phyloP scores from a whole-genome alignment of 768 basidiomycete genomes.

The Xerocomellus dryophilus region DNA sequence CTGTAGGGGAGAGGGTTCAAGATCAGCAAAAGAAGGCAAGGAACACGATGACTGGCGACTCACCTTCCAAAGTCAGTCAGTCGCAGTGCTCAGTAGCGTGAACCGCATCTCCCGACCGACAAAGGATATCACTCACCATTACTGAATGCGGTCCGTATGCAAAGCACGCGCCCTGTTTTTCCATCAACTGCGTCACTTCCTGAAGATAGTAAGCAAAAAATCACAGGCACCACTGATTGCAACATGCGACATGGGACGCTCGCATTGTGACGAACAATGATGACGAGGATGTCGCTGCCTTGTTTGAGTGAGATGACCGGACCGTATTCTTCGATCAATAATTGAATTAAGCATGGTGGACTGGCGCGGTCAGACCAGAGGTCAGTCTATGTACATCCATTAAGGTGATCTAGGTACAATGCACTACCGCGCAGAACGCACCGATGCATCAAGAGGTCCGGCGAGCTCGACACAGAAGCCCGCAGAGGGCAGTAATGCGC shows the following conservation, averaged over 20 bases:
- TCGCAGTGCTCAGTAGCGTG: conserved; percentile 52
- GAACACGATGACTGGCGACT: background rate
- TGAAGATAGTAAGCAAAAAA: background rate
- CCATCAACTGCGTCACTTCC: conserved; percentile 55
- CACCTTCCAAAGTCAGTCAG: conserved; percentile 55
- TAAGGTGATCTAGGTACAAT: too few relatives aligned
- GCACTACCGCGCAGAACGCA: too few relatives aligned
- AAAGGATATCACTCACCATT: conserved; percentile 54
- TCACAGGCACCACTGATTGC: too few relatives aligned
- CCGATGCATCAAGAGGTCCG: too few relatives aligned
- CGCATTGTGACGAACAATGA: conserved; percentile 23
- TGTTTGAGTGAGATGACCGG: conserved; percentile 26
- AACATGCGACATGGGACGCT: background rate
- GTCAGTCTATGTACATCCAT: background rate
- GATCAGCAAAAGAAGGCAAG: background rate
- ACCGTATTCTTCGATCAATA: conserved; percentile 28
- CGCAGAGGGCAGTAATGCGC: too few relatives aligned
- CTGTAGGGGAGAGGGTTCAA: conserved; percentile 21
- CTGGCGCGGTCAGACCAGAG: background rate
- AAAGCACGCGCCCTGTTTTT: conserved; percentile 51
- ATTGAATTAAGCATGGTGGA: conserved; percentile 17
- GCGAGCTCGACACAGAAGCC: too few relatives aligned
- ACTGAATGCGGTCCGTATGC: conserved; percentile 52
- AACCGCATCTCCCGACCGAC: conserved; percentile 58
- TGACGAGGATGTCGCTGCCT: conserved; percentile 26